Evolutionary conservation across 345 rosid genomes (phyloP).

Genomic region (Eucalyptus coolabah): DNA sequence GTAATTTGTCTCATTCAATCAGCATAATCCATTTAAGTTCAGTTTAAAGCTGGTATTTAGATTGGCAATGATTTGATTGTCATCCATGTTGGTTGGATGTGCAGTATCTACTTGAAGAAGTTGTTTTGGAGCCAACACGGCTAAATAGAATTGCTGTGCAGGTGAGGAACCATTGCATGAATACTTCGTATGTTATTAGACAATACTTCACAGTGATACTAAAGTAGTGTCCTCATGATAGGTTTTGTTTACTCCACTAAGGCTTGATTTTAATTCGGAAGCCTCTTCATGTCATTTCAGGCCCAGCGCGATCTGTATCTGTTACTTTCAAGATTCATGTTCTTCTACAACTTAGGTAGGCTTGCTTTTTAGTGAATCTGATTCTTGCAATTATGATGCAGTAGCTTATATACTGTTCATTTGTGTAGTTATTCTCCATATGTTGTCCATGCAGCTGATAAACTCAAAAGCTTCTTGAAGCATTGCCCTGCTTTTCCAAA

Average conservation of each 20-base stretch:
- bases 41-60: background rate
- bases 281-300: constrained; percentile 14
- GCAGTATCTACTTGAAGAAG: constrained; percentile 92
- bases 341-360: constrained; percentile 83
- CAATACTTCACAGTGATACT: background rate
- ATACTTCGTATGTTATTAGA: background rate
- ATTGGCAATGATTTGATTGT: background rate
- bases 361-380: background rate
- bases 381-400: background rate
- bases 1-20: background rate
- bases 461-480: constrained; percentile 61
- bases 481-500: constrained; percentile 69
- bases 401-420: background rate
- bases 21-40: background rate
- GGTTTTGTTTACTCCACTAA: background rate
- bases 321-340: constrained; percentile 78
- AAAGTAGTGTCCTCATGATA: background rate
- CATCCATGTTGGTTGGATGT: background rate
- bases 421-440: background rate
- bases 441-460: constrained; percentile 50
- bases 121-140: constrained; percentile 50
- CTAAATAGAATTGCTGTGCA: constrained; percentile 73
- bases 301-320: constrained; percentile 82
- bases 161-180: constrained; percentile 20
- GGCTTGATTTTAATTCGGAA: background rate